Evolutionary conservation across 2,329 filamentous ascomycete genomes (phyloP).

Genomic region (Cercospora sp.): DNA sequence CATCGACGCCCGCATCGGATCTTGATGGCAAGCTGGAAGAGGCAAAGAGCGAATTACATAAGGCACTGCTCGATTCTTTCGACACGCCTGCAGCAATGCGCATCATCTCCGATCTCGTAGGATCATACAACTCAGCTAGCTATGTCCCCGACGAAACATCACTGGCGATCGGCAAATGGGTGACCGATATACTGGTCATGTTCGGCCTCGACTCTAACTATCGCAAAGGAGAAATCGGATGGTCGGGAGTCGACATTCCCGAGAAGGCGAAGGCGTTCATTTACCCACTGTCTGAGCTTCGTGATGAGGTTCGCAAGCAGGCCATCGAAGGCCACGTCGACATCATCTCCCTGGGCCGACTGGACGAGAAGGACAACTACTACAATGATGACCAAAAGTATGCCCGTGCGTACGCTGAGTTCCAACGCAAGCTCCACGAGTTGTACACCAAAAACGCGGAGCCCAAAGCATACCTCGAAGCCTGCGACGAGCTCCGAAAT

Average conservation of each 20-base stretch:
- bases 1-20: slow-evolving; percentile 37
- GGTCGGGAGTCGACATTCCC: slow-evolving; percentile 66
- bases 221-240: slow-evolving; percentile 55
- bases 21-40: slow-evolving; percentile 53
- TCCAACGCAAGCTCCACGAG: slow-evolving; percentile 63
- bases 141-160: slow-evolving; percentile 51
- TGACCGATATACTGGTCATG: slow-evolving; percentile 80
- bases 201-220: slow-evolving; percentile 72
- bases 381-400: slow-evolving; percentile 45
- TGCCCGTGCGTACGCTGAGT: slow-evolving; percentile 51
- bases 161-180: slow-evolving; percentile 67
- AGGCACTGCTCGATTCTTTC: slow-evolving; percentile 78
- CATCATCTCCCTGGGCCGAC: slow-evolving; percentile 37
- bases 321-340: slow-evolving; percentile 52
- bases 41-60: slow-evolving; percentile 60
- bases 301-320: slow-evolving; percentile 59
- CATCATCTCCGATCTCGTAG: slow-evolving; percentile 74
- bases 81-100: slow-evolving; percentile 80
- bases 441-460: slow-evolving; percentile 51
- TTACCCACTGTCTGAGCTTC: slow-evolving; percentile 59
- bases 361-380: slow-evolving; percentile 32
- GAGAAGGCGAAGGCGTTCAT: slow-evolving; percentile 60
- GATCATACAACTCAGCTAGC: slow-evolving; percentile 66
- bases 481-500: slow-evolving; percentile 81
- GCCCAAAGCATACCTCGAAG: slow-evolving; percentile 70